A percentile compares a stretch with the other conserved stretches of the same genome.
Conservation (phyloP, 1,284 basidiomycete genomes). For the Singerocomus inundabilis region DNA sequence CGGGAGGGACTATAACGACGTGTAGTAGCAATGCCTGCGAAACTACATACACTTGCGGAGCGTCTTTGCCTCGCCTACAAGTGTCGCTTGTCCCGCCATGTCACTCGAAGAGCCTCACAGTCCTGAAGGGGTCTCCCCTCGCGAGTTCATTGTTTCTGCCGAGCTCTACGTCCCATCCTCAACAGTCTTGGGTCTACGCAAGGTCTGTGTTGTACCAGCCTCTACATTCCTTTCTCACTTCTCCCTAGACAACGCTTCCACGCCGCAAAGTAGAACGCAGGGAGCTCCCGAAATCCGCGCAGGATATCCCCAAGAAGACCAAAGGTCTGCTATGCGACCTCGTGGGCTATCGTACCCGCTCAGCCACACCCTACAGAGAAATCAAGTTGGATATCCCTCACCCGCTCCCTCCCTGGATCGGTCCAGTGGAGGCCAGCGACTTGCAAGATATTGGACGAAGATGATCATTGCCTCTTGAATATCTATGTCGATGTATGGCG, state of each 20-base stretch:
- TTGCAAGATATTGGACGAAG: constrained; percentile 68
- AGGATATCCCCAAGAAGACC: constrained; percentile 37
- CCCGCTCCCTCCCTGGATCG: constrained; percentile 45
- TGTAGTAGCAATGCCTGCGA: constrained; percentile 5
- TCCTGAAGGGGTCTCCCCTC: constrained; percentile 12
- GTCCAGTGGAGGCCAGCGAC: constrained; percentile 70
- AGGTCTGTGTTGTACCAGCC: constrained; percentile 41
- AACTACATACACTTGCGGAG: neutral
- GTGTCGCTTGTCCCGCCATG: constrained; percentile 14
- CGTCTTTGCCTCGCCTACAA: too few relatives aligned
- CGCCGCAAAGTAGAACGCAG: constrained; percentile 58
- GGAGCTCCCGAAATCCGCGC: constrained; percentile 42
- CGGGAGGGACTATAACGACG: constrained; percentile 1
- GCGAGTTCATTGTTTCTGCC: constrained; percentile 50
- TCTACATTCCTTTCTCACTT: constrained; percentile 1
- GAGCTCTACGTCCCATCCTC: constrained; percentile 65
- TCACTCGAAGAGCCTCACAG: constrained; percentile 13
- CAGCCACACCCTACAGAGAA: constrained; percentile 44
- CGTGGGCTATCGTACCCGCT: neutral
- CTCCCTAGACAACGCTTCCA: constrained; percentile 31
- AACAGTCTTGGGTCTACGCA: constrained; percentile 51
- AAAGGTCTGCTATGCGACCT: constrained; percentile 46
- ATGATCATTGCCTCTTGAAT: constrained; percentile 61
- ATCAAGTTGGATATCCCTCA: constrained; percentile 67
- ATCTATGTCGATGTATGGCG: constrained; percentile 68